Percentiles rank a stretch among this genome's conserved stretches.
Conservation (phyloP, 2,329 filamentous ascomycete species). For the Colletotrichum liaoningense region DNA sequence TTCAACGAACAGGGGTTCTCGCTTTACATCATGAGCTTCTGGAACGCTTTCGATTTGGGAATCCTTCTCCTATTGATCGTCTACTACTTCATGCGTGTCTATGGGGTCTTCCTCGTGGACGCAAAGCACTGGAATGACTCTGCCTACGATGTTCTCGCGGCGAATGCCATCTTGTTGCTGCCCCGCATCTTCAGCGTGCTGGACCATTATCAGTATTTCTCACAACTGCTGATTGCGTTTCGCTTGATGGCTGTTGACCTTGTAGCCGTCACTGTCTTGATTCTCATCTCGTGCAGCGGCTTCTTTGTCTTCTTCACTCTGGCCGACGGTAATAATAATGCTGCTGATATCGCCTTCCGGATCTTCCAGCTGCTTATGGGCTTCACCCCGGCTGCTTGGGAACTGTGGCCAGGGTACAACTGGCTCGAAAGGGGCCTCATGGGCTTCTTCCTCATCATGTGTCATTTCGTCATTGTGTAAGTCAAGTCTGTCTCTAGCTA, state of each 20-base stretch:
- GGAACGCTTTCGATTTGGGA: constrained; percentile 95
- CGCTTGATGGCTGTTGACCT: constrained; percentile 93
- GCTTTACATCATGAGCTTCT: constrained; percentile 96
- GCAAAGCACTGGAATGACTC: constrained; percentile 80
- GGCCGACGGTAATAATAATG: constrained; percentile 77
- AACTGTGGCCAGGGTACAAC: constrained; percentile 85
- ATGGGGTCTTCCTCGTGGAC: constrained; percentile 86
- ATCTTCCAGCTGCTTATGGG: constrained; percentile 97
- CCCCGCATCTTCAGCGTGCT: constrained; percentile 92
- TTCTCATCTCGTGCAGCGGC: constrained; percentile 89
- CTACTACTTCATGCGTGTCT: constrained; percentile 91
- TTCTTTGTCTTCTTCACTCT: constrained; percentile 96
- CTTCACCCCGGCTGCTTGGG: constrained; percentile 95
- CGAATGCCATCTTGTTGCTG: constrained; percentile 89
- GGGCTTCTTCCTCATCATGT: constrained; percentile 89
- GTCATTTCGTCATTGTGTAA: constrained; percentile 90
- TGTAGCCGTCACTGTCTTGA: constrained; percentile 84
- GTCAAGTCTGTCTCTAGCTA: constrained; percentile 39
- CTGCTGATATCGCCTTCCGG: constrained; percentile 83
- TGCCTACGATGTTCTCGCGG: constrained; percentile 94
- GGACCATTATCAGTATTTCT: constrained; percentile 96
- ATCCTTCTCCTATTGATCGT: constrained; percentile 87
- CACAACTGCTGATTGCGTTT: constrained; percentile 92
- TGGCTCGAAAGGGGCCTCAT: constrained; percentile 80
- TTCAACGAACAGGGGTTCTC: constrained; percentile 98